Evolutionary conservation across 495 filamentous ascomycete genomes (phyloP).

Genomic region (Aspergillus cristatus): DNA sequence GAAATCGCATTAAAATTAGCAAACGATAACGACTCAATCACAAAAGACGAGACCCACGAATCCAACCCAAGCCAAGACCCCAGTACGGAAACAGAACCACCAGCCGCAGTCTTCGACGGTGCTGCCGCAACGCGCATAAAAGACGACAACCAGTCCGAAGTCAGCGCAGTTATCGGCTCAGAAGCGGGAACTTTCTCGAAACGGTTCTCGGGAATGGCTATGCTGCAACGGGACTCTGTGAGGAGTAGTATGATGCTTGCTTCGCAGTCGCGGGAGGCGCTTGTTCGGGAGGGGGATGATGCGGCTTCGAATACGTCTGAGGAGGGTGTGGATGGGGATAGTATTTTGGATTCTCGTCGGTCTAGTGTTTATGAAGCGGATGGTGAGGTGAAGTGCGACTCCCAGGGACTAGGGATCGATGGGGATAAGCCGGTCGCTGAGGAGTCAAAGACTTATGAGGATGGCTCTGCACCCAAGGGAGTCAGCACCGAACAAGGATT

Average conservation of each 20-base stretch:
- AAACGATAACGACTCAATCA: background rate
- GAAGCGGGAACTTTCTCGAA: constrained; percentile 26
- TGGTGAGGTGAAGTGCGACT: background rate
- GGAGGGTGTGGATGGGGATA: constrained; percentile 17
- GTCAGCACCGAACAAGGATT: no score
- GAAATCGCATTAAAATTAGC: background rate
- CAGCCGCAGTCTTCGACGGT: constrained; percentile 11
- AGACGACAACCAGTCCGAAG: constrained; percentile 26
- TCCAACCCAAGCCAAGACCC: background rate
- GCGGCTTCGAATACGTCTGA: constrained; percentile 12
- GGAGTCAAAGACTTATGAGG: no score
- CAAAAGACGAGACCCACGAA: constrained; percentile 2
- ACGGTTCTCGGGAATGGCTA: constrained; percentile 15
- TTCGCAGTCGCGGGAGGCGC: constrained; percentile 20
- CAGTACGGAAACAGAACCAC: background rate
- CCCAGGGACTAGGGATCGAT: no score
- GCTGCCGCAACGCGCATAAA: constrained; percentile 9
- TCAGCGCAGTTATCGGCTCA: constrained; percentile 28
- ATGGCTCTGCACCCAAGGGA: no score
- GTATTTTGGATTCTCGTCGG: constrained; percentile 11
- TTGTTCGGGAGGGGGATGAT: constrained; percentile 10
- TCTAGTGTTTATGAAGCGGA: constrained; percentile 9
- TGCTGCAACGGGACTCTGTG: constrained; percentile 13
- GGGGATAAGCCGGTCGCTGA: no score
- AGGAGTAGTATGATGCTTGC: constrained; percentile 4